phyloP scores from a whole-genome alignment of 257 asterid species.

The Hygrophila difformis region DNA sequence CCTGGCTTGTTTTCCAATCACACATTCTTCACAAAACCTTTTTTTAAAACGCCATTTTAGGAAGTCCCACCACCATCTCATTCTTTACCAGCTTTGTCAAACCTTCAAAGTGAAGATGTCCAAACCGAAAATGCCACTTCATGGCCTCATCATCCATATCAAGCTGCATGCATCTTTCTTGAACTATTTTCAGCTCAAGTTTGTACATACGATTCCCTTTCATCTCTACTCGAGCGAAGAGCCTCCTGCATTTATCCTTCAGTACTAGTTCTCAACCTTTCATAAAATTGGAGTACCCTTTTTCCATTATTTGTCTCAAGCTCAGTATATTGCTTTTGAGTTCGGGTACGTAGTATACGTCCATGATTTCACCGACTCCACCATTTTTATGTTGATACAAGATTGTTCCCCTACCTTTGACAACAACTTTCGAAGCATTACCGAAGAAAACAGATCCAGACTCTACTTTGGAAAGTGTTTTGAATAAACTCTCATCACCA shows the following conservation, averaged over 20 bases:
- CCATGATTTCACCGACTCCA: neutral
- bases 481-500: neutral
- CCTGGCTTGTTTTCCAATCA: neutral
- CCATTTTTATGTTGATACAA: neutral
- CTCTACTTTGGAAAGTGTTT: neutral
- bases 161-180: no score
- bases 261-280: neutral
- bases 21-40: no score
- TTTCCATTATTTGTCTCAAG: neutral
- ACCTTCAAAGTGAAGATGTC: no score
- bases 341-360: neutral
- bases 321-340: neutral
- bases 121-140: no score
- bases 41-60: neutral
- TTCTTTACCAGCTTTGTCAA: neutral
- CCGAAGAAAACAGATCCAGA: neutral
- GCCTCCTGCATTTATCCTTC: neutral
- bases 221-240: conserved; percentile 1
- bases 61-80: neutral
- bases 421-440: neutral
- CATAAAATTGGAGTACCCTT: neutral
- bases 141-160: no score
- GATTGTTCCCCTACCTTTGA: neutral
- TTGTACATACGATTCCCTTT: no score
- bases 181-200: no score